A percentile compares a stretch with the other conserved stretches of the same genome.
Conservation (phyloP, 805 yeast species). For the Lipomyces spencermartinsiae region DNA sequence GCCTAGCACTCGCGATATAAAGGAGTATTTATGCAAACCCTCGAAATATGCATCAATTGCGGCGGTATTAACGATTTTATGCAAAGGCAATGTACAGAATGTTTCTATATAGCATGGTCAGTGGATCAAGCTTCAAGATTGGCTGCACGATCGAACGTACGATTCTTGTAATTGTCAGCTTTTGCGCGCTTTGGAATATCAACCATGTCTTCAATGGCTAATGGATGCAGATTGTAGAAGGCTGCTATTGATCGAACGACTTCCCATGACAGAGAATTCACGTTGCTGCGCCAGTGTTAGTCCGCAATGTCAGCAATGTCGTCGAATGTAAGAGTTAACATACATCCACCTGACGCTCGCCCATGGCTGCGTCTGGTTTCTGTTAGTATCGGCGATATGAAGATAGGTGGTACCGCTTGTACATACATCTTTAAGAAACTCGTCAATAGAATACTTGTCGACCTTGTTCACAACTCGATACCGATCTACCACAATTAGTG, state of each 20-base stretch:
- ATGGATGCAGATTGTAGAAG: constrained; percentile 56
- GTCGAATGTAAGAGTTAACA: constrained; percentile 40
- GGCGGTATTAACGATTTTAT: constrained; percentile 51
- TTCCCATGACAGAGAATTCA: constrained; percentile 68
- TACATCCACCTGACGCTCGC: constrained; percentile 44
- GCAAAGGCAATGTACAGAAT: constrained; percentile 62
- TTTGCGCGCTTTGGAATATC: constrained; percentile 68
- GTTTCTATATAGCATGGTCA: constrained; percentile 36
- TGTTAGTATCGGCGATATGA: background rate
- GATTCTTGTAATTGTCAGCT: constrained; percentile 58
- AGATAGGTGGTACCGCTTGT: background rate
- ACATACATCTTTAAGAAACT: constrained; percentile 21
- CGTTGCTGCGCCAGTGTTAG: constrained; percentile 60
- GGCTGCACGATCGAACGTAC: background rate
- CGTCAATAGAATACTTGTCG: constrained; percentile 47
- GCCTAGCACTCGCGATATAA: background rate
- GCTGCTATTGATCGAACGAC: constrained; percentile 57
- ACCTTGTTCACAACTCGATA: constrained; percentile 53
- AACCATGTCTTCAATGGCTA: constrained; percentile 67
- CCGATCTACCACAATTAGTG: constrained; percentile 38
- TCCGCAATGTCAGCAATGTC: constrained; percentile 53
- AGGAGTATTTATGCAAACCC: constrained; percentile 9
- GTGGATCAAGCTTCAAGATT: background rate
- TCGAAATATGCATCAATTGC: constrained; percentile 28
- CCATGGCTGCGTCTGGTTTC: constrained; percentile 28